These are phyloP conservation scores for Penicillium sp. DNA, from an alignment of 2,329 filamentous ascomycete genomes.

Conservation along the genomic window DNA sequence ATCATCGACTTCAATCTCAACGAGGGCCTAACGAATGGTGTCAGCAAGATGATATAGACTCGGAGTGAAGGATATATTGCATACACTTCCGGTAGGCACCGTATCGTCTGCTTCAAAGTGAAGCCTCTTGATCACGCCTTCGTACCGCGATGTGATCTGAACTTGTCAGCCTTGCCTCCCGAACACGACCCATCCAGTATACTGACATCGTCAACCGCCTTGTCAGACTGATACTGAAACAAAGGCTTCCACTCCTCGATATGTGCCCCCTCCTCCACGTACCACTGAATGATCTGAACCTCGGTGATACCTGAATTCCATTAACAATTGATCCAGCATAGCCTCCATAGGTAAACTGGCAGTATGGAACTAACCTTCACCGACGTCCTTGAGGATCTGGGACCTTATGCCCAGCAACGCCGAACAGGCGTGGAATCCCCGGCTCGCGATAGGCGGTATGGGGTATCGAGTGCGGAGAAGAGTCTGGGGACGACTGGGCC, in stretches of 20 bases:
- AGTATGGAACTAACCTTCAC: slow-evolving; percentile 34
- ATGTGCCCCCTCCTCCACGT: slow-evolving; percentile 89
- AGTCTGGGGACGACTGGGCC: slow-evolving; percentile 25
- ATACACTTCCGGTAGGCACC: slow-evolving; percentile 79
- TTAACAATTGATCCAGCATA: slow-evolving; percentile 15
- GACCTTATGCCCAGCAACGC: slow-evolving; percentile 37
- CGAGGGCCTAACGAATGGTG: slow-evolving; percentile 61
- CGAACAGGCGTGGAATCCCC: slow-evolving; percentile 37
- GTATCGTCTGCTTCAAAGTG: slow-evolving; percentile 96
- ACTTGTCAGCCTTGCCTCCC: slow-evolving; percentile 37
- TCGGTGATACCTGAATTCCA: slow-evolving; percentile 79
- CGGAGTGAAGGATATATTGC: background rate
- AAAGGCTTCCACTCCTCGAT: slow-evolving; percentile 98
- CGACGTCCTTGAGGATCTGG: slow-evolving; percentile 45
- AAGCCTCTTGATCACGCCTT: slow-evolving; percentile 92
- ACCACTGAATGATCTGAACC: slow-evolving; percentile 99
- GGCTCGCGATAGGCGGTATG: slow-evolving; percentile 25
- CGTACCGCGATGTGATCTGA: slow-evolving; percentile 93
- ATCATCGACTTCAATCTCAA: slow-evolving; percentile 90
- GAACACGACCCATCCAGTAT: background rate
- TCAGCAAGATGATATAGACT: slow-evolving; percentile 8
- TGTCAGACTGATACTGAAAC: slow-evolving; percentile 98
- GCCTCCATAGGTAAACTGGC: no score
- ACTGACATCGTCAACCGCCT: slow-evolving; percentile 66
- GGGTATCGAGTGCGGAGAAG: slow-evolving; percentile 27